Evolutionary conservation across 768 basidiomycete species (phyloP).

Genomic region (Exidia glandulosa): DNA sequence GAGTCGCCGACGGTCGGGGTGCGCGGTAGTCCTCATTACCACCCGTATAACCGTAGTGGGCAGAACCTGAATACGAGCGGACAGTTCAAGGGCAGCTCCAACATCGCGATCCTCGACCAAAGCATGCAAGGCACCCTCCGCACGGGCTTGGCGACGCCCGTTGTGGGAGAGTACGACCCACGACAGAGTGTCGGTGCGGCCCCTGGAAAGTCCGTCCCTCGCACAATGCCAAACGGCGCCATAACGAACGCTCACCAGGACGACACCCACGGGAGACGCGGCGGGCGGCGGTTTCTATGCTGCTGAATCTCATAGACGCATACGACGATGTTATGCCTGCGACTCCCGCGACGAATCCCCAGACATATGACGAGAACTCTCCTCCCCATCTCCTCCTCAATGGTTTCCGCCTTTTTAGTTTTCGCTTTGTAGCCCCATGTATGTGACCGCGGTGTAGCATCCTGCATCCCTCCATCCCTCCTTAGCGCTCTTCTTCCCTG

Average conservation of each 20-base stretch:
- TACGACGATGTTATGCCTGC: too few relatives aligned
- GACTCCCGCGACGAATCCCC: too few relatives aligned
- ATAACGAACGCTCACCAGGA: not conserved
- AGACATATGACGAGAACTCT: too few relatives aligned
- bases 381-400: too few relatives aligned
- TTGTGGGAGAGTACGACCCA: not conserved
- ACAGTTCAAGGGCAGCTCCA: not conserved
- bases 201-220: not conserved
- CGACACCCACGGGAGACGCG: not conserved
- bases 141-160: not conserved
- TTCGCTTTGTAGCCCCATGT: too few relatives aligned
- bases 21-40: not conserved
- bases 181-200: not conserved
- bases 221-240: not conserved
- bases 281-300: not conserved
- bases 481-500: too few relatives aligned
- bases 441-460: too few relatives aligned
- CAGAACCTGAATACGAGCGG: too few relatives aligned
- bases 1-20: not conserved
- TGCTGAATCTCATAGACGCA: not conserved
- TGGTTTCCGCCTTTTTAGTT: too few relatives aligned
- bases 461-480: too few relatives aligned
- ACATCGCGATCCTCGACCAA: not conserved
- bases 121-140: not conserved
- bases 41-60: not conserved